phyloP scores from a whole-genome alignment of 2,329 filamentous ascomycete genomes.

The Alternaria tenuissima region DNA sequence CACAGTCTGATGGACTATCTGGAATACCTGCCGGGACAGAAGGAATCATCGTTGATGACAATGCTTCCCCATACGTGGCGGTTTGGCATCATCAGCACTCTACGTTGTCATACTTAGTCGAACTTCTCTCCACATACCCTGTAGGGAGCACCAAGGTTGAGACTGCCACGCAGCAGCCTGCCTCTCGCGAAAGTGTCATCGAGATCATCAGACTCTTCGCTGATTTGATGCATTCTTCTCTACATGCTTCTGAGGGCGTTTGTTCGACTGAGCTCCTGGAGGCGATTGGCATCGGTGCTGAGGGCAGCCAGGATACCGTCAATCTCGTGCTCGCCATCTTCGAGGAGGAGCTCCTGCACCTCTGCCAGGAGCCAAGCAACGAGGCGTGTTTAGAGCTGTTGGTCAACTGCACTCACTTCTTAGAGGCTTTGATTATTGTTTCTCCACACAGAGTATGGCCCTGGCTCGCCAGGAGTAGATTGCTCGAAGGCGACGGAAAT shows the following conservation, averaged over 20 bases:
- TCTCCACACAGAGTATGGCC: constrained; percentile 90
- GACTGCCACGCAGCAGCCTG: constrained; percentile 55
- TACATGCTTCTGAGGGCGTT: constrained; percentile 38
- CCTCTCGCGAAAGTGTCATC: constrained; percentile 69
- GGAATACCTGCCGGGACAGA: constrained; percentile 71
- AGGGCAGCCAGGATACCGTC: constrained; percentile 74
- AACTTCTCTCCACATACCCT: constrained; percentile 74
- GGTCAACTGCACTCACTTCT: constrained; percentile 80
- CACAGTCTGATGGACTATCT: constrained; percentile 56
- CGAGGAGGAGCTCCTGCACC: constrained; percentile 68
- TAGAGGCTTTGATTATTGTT: constrained; percentile 74
- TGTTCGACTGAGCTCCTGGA: constrained; percentile 42
- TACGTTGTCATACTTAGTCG: constrained; percentile 79
- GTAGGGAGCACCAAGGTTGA: constrained; percentile 61
- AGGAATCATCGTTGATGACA: constrained; percentile 78
- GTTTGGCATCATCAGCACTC: constrained; percentile 81
- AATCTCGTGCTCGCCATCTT: constrained; percentile 85
- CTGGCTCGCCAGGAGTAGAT: constrained; percentile 79
- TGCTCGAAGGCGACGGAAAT: constrained; percentile 79
- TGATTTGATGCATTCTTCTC: constrained; percentile 65
- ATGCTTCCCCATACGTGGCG: constrained; percentile 74
- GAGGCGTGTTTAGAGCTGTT: constrained; percentile 72
- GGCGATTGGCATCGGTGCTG: constrained; percentile 50
- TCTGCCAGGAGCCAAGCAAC: constrained; percentile 63
- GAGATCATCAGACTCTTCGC: constrained; percentile 80